These are phyloP conservation scores for Hypoxylon sp. DNA, from an alignment of 2,329 filamentous ascomycete species.

Conservation along the genomic window DNA sequence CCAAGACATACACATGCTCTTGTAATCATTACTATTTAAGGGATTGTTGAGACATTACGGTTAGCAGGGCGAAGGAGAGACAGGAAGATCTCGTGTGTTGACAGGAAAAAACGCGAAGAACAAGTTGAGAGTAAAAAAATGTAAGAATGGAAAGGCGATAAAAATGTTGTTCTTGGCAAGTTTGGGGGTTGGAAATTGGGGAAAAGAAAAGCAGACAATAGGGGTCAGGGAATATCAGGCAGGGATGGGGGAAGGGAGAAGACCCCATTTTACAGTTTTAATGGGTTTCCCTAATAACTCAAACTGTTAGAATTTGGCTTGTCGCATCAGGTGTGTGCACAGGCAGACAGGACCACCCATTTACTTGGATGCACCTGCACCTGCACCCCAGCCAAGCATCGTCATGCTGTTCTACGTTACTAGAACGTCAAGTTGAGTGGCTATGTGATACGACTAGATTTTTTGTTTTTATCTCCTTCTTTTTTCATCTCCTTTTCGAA, in stretches of 20 bases:
- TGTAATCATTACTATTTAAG: constrained; percentile 44
- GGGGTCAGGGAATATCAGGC: constrained; percentile 25
- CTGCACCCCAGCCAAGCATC: no score
- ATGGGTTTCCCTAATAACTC: no score
- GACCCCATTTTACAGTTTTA: no score
- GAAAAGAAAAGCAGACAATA: constrained; percentile 37
- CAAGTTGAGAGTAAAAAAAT: constrained; percentile 2
- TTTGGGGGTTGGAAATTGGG: constrained; percentile 43
- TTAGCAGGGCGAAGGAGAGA: constrained; percentile 25
- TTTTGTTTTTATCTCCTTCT: no score
- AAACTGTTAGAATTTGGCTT: no score
- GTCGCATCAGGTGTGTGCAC: constrained; percentile 16
- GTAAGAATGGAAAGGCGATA: constrained; percentile 31
- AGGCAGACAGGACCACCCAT: no score
- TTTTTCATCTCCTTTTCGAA: no score
- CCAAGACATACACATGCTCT: constrained; percentile 46
- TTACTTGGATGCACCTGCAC: no score
- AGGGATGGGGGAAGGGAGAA: constrained; percentile 12
- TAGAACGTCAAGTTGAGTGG: constrained; percentile 15
- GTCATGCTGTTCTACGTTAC: constrained; percentile 20
- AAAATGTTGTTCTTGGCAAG: constrained; percentile 48
- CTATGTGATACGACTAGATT: constrained; percentile 11
- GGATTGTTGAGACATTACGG: constrained; percentile 43
- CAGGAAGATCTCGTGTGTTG: constrained; percentile 26
- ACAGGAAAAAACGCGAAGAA: constrained; percentile 23